A percentile compares a stretch with the other conserved stretches of the same genome.
phyloP scores from a whole-genome alignment of 164 flowering plant species.

The Umbilicus rupestris region DNA sequence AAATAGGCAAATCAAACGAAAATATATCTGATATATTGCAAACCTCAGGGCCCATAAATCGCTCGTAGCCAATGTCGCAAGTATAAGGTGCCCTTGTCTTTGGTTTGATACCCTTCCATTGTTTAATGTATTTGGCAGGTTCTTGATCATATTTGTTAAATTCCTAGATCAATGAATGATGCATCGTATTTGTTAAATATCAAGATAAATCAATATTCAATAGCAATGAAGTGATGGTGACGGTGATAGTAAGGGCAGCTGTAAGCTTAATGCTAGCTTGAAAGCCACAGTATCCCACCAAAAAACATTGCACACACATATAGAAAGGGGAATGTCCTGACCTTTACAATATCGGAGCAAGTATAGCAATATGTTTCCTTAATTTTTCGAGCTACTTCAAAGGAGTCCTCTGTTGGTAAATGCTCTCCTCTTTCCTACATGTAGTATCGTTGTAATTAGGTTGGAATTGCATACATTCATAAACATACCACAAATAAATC shows the following conservation, averaged over 20 bases:
- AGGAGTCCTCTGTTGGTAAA: conserved; percentile 91
- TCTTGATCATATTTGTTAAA: conserved; percentile 93
- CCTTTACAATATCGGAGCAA: conserved; percentile 95
- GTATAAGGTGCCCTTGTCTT: conserved; percentile 98
- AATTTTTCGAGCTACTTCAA: conserved; percentile 94
- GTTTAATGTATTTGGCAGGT: conserved; percentile 85
- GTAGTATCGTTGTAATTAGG: conserved; percentile 17
- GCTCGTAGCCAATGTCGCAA: conserved; percentile 94
- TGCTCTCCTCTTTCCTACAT: conserved; percentile 98
- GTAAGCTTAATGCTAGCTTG: background rate
- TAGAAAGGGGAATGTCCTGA: conserved; percentile 15
- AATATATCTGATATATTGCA: conserved; percentile 12
- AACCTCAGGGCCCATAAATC: conserved; percentile 99
- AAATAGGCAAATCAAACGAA: background rate
- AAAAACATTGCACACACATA: background rate
- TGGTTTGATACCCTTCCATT: conserved; percentile 93
- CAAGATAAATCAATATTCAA: conserved; percentile 27
- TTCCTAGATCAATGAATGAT: conserved; percentile 43
- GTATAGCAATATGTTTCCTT: conserved; percentile 95
- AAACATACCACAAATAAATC: background rate
- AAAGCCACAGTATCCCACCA: background rate
- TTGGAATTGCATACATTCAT: background rate
- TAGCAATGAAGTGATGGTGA: background rate
- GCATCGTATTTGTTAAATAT: conserved; percentile 90
- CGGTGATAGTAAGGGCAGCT: background rate